These are phyloP conservation scores for Chytriomyces confervae DNA, from an alignment of 192 early-diverging fungal species.

Conservation along the genomic window DNA sequence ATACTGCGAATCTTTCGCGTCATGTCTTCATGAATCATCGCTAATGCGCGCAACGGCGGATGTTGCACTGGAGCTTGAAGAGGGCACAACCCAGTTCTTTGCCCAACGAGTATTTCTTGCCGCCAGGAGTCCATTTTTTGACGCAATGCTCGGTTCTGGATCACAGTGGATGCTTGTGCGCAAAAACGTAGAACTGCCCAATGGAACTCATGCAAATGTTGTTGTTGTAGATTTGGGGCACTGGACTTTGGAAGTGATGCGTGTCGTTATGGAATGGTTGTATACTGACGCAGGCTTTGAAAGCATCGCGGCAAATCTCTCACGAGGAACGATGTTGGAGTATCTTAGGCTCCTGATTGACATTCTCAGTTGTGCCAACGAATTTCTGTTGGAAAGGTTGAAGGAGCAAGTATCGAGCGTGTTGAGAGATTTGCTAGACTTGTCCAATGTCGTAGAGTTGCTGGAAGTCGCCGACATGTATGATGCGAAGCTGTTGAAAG, in stretches of 20 bases:
- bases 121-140: conserved; percentile 71
- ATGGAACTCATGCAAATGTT: not conserved
- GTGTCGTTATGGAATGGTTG: conserved; percentile 58
- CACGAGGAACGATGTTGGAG: conserved; percentile 46
- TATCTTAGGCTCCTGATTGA: conserved; percentile 60
- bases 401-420: conserved; percentile 44
- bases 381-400: conserved; percentile 58
- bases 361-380: conserved; percentile 68
- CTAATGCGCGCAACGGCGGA: conserved; percentile 29
- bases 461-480: conserved; percentile 63
- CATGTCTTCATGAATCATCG: not conserved
- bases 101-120: conserved; percentile 59
- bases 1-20: conserved; percentile 12
- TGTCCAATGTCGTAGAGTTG: conserved; percentile 59
- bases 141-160: conserved; percentile 58
- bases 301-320: conserved; percentile 45
- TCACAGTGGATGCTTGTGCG: conserved; percentile 54
- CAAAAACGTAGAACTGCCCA: not conserved
- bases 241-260: conserved; percentile 54
- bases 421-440: conserved; percentile 35
- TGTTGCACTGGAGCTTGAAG: conserved; percentile 33
- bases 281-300: conserved; percentile 50
- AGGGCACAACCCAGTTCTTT: conserved; percentile 38
- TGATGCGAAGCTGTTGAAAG: conserved; percentile 52
- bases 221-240: conserved; percentile 61